phyloP scores from a whole-genome alignment of 331 rosid genomes.

The Malus hybrid region DNA sequence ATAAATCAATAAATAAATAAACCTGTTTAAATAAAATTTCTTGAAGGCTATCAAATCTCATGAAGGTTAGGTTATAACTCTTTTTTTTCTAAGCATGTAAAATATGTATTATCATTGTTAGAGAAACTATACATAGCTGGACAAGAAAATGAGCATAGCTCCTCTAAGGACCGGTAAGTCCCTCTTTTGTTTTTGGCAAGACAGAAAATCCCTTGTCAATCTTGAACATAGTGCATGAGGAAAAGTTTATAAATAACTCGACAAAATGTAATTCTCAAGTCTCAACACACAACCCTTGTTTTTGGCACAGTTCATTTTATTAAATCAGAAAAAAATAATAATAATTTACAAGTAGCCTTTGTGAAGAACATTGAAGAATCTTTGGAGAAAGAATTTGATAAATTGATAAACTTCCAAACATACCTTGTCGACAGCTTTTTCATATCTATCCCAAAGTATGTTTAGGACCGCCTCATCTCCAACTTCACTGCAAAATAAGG shows the following conservation, averaged over 20 bases:
- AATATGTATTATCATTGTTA: neutral
- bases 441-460: conserved; percentile 77
- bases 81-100: neutral
- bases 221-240: neutral
- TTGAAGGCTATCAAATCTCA: neutral
- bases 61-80: neutral
- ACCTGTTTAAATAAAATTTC: neutral
- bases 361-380: conserved; percentile 14
- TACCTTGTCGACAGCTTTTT: conserved; percentile 74
- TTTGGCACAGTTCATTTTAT: neutral
- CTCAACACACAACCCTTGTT: neutral
- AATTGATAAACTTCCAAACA: conserved; percentile 16
- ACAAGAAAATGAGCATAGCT: neutral
- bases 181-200: neutral
- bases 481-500: conserved; percentile 48
- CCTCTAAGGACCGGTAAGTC: neutral
- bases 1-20: too few species aligned
- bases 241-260: neutral
- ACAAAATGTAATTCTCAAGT: neutral
- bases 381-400: neutral
- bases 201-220: neutral
- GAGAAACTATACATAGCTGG: neutral
- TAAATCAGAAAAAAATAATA: neutral
- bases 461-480: conserved; percentile 87
- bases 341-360: neutral